Base-by-base conservation (phyloP, 257 asterid genomes). In the Solanum arcanum region DNA sequence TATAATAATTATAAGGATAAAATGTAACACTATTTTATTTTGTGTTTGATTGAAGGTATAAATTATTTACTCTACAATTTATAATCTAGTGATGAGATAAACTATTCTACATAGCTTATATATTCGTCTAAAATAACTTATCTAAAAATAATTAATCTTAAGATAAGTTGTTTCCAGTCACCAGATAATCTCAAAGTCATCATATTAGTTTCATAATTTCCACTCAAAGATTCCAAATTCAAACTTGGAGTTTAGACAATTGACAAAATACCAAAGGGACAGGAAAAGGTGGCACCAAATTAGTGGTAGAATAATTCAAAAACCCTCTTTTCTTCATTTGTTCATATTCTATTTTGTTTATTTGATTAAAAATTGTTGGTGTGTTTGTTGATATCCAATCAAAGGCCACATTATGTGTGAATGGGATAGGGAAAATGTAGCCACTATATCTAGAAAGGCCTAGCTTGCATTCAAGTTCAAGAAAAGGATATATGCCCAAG, bases 141-240 rank as follows among this genome's bases (percentile, higher is more conserved):
- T 49, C 60, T 49, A 3, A 15, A 0, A 49, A 49, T 49, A 49
- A 49, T 5, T 49, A 49, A 15, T 15, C 3, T 49, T 0, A 0
- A 15, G 3, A 49, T 49, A 15, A 49, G 9, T 15, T 49, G 0
- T 49, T 49, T 7, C 9, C 0, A 0, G 0, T 15, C 9, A 21
- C 15, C 5, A 20, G 0, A 15, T 49, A 8, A 23, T 23, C 14
- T 76, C 33, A 10, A 37, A 39, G 2, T n/a, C 49, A 75, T 39
- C 33, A 39, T 21, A 39, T 39, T 73, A 73, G 16, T 9, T 11
- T 37, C 29, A 74, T 74, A 12, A 12, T 20, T 76, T 41, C 33
- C 6, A n/a, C 59, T 41, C 12, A 41, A 75, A 75, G 33, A 76
- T 25, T 14, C 83, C n/a, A 77, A 44, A 21, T 13, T 77, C 39